These are phyloP conservation scores for Blastobotrys americana DNA, from an alignment of 805 yeast genomes.

Conservation along the genomic window DNA sequence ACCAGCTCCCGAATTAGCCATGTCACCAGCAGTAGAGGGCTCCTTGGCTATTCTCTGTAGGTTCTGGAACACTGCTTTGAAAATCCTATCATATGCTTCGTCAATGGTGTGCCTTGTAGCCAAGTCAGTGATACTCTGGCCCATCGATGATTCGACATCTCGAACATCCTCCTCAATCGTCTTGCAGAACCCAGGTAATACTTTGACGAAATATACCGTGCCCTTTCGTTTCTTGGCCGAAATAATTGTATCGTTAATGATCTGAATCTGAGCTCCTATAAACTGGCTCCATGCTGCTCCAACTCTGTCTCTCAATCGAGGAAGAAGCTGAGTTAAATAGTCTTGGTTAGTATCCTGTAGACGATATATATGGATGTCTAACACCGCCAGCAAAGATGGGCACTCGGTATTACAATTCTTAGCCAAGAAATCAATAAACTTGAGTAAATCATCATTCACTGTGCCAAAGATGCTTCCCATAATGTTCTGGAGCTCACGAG, in stretches of 20 bases:
- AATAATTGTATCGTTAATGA: slow-evolving; percentile 35
- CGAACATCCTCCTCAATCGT: slow-evolving; percentile 33
- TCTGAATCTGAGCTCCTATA: slow-evolving; percentile 45
- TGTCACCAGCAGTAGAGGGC: slow-evolving; percentile 15
- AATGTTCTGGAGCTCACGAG: slow-evolving; percentile 40
- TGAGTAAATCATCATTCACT: slow-evolving; percentile 26
- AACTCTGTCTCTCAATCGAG: slow-evolving; percentile 46
- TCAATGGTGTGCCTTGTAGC: slow-evolving; percentile 20
- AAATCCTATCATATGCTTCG: slow-evolving; percentile 27
- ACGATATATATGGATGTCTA: slow-evolving; percentile 36
- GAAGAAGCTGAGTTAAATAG: slow-evolving; percentile 45
- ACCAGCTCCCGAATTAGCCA: slow-evolving; percentile 10
- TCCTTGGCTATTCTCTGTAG: slow-evolving; percentile 27
- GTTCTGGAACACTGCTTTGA: slow-evolving; percentile 28
- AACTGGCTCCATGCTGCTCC: slow-evolving; percentile 52
- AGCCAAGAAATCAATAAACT: slow-evolving; percentile 31
- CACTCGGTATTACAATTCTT: slow-evolving; percentile 36
- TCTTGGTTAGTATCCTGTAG: slow-evolving; percentile 56
- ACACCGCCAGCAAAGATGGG: slow-evolving; percentile 37
- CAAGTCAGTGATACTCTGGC: slow-evolving; percentile 2
- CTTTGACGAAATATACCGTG: slow-evolving; percentile 40
- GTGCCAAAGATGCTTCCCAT: slow-evolving; percentile 43
- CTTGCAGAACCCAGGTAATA: slow-evolving; percentile 41
- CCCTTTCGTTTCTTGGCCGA: slow-evolving; percentile 35
- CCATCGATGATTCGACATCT: slow-evolving; percentile 1